Percentiles rank a stretch among this genome's conserved stretches.
phyloP scores from a whole-genome alignment of 2,329 filamentous ascomycete genomes.

The Phyllosticta citriasiana region DNA sequence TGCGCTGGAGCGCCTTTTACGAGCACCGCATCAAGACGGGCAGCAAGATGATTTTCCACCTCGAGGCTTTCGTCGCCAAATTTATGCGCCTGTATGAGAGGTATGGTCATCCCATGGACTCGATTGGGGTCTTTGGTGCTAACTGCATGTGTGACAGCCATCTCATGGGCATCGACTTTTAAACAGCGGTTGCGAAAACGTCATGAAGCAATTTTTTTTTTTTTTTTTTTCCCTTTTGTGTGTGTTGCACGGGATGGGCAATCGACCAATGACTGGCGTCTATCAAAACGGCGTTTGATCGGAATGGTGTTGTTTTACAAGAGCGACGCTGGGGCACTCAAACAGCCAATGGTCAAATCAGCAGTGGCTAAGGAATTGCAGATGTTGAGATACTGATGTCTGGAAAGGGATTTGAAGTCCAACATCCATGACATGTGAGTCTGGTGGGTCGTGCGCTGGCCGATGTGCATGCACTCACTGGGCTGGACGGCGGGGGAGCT shows the following conservation, averaged over 20 bases:
- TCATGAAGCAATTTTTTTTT: background rate
- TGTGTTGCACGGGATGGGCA: background rate
- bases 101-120: constrained; percentile 35
- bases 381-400: too few species aligned
- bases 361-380: too few species aligned
- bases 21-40: constrained; percentile 90
- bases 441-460: background rate
- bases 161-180: constrained; percentile 9
- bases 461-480: background rate
- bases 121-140: background rate
- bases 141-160: background rate
- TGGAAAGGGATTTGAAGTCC: too few species aligned
- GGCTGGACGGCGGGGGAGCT: background rate
- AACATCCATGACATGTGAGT: background rate
- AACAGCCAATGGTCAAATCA: background rate
- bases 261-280: background rate
- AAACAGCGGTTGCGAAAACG: background rate
- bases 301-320: background rate
- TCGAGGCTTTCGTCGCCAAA: constrained; percentile 97
- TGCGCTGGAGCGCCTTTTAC: constrained; percentile 95
- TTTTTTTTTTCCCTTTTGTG: background rate
- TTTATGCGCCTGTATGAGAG: constrained; percentile 96
- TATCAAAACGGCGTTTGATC: background rate
- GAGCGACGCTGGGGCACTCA: background rate
- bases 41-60: constrained; percentile 91